A percentile compares a stretch with the other conserved stretches of the same genome.
phyloP scores from a whole-genome alignment of 2,329 filamentous ascomycete species.

The Aspergillus spinulosporus region DNA sequence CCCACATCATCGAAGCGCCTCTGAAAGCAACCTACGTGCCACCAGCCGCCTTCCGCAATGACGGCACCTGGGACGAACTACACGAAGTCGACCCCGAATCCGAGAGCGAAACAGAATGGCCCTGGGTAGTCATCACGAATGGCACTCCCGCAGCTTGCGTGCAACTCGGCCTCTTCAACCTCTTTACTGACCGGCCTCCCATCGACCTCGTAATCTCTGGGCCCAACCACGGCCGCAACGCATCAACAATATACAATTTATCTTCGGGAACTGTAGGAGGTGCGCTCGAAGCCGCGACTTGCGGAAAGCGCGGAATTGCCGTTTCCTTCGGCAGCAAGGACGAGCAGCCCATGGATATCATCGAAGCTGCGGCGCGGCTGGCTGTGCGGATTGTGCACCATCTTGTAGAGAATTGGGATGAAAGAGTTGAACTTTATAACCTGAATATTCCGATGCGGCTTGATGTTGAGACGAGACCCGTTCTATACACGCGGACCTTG shows the following conservation, averaged over 20 bases:
- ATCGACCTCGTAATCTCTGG: constrained; percentile 74
- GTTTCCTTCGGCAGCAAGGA: constrained; percentile 80
- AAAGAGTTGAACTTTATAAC: constrained; percentile 74
- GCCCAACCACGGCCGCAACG: constrained; percentile 77
- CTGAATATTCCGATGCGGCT: constrained; percentile 82
- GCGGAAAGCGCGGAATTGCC: constrained; percentile 68
- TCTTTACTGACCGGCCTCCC: constrained; percentile 66
- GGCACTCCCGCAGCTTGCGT: constrained; percentile 75
- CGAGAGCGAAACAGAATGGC: constrained; percentile 53
- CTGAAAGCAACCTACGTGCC: constrained; percentile 79
- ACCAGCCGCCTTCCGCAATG: constrained; percentile 54
- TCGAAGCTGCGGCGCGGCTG: constrained; percentile 69
- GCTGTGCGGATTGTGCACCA: constrained; percentile 73
- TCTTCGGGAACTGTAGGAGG: constrained; percentile 75
- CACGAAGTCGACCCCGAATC: constrained; percentile 31
- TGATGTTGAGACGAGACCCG: constrained; percentile 66
- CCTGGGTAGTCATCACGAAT: constrained; percentile 63
- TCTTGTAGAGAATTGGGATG: constrained; percentile 69
- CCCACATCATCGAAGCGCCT: constrained; percentile 84
- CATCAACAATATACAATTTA: constrained; percentile 74
- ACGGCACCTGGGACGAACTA: constrained; percentile 53
- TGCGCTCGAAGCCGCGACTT: constrained; percentile 72
- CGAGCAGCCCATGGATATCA: constrained; percentile 73
- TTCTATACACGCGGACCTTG: constrained; percentile 74
- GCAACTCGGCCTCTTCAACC: constrained; percentile 75